Percentiles rank a stretch among this genome's conserved stretches.
Evolutionary conservation across 2,329 filamentous ascomycete species (phyloP).

Genomic region (Colletotrichum cordylinicola): DNA sequence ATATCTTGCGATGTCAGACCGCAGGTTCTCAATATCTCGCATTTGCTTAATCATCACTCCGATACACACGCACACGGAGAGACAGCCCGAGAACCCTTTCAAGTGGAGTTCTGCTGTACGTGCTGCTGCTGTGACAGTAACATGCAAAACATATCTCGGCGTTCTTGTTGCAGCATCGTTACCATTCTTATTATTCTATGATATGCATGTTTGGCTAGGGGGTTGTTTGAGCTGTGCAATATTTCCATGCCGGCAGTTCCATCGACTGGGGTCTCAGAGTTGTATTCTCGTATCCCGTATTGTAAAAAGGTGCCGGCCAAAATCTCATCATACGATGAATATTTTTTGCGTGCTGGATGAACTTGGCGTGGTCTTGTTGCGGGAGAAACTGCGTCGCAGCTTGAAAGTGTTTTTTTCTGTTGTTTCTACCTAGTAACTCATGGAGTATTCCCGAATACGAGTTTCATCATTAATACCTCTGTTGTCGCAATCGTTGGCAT

Average conservation of each 20-base stretch:
- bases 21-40: too few species aligned
- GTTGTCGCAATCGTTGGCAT: not conserved
- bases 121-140: too few species aligned
- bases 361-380: not conserved
- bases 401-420: not conserved
- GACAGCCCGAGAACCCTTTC: too few species aligned
- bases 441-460: not conserved
- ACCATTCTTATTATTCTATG: not conserved
- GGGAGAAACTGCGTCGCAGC: not conserved
- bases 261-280: accelerated
- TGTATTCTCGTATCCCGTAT: not conserved
- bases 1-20: too few species aligned
- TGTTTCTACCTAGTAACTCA: not conserved
- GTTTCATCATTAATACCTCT: not conserved
- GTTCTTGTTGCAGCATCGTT: accelerated
- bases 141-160: too few species aligned
- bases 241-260: not conserved
- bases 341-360: not conserved
- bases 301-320: accelerated
- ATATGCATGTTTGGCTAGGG: accelerated
- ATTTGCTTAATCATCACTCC: too few species aligned
- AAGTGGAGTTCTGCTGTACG: too few species aligned
- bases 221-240: accelerated
- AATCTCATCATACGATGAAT: accelerated
- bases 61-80: too few species aligned